Conservation (phyloP, 1,284 basidiomycete species). For the Phlebopus sp. region DNA sequence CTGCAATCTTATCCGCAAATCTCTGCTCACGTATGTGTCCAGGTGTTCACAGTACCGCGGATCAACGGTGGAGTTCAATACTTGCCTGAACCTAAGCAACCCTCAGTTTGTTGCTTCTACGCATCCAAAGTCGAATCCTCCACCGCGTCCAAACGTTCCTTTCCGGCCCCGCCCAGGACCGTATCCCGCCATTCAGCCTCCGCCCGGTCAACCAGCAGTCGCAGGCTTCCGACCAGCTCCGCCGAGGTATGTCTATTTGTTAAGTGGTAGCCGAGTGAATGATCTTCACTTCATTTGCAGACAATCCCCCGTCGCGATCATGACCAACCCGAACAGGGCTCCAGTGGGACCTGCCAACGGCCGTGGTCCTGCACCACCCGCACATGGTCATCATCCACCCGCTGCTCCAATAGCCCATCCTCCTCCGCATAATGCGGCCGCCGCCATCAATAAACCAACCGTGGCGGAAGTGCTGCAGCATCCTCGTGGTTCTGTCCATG, state of each 20-base stretch:
- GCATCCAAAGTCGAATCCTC: slow-evolving; percentile 48
- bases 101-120: slow-evolving; percentile 79
- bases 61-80: slow-evolving; percentile 78
- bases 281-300: slow-evolving; percentile 20
- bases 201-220: slow-evolving; percentile 48
- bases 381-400: neutral
- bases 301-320: slow-evolving; percentile 44
- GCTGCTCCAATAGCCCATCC: no score
- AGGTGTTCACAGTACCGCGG: slow-evolving; percentile 91
- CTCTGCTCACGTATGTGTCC: slow-evolving; percentile 2
- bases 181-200: slow-evolving; percentile 54
- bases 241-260: slow-evolving; percentile 13
- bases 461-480: no score
- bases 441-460: neutral
- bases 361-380: slow-evolving; percentile 1
- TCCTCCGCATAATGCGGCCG: neutral
- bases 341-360: slow-evolving; percentile 26
- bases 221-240: slow-evolving; percentile 60
- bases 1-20: neutral
- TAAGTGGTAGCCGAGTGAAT: slow-evolving; percentile 3
- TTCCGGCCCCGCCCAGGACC: slow-evolving; percentile 72
- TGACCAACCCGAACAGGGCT: slow-evolving; percentile 71
- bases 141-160: slow-evolving; percentile 37
- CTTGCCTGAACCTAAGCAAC: slow-evolving; percentile 82
- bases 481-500: no score